These are phyloP conservation scores for Hypoxylon lenormandii DNA, from an alignment of 495 filamentous ascomycete genomes.

Conservation along the genomic window DNA sequence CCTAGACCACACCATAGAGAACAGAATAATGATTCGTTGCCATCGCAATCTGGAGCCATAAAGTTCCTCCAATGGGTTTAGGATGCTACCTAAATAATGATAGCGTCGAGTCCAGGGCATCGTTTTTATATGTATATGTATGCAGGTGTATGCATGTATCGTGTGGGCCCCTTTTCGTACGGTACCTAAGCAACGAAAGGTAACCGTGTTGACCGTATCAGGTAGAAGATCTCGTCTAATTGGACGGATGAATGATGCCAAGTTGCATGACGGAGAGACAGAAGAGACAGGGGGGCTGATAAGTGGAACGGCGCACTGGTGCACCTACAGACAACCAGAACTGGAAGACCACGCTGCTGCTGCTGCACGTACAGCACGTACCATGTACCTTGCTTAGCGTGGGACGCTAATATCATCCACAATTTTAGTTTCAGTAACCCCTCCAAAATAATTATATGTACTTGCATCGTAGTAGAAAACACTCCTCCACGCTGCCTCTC, in stretches of 20 bases:
- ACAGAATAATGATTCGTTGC: constrained; percentile 1
- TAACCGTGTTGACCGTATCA: constrained; percentile 37
- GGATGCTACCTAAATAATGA: neutral
- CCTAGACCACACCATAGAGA: constrained; percentile 13
- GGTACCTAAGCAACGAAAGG: no score
- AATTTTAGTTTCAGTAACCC: constrained; percentile 45
- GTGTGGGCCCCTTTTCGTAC: neutral
- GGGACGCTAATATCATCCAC: constrained; percentile 39
- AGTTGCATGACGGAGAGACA: constrained; percentile 48
- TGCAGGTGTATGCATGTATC: constrained; percentile 27
- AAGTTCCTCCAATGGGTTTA: neutral
- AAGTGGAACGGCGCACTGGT: constrained; percentile 39
- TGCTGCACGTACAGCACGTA: neutral
- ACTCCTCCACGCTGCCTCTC: constrained; percentile 32
- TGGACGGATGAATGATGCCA: constrained; percentile 47
- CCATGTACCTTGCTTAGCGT: constrained; percentile 28
- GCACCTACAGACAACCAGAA: constrained; percentile 6
- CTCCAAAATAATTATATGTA: constrained; percentile 50
- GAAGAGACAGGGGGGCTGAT: constrained; percentile 11
- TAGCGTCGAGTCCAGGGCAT: neutral
- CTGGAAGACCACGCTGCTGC: neutral
- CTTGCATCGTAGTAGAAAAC: constrained; percentile 50
- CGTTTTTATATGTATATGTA: no score
- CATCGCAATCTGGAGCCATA: neutral
- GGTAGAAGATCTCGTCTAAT: constrained; percentile 34